Percentiles rank a stretch among this genome's conserved stretches.
These are phyloP conservation scores for Rhodotorula sphaerocarpa DNA, from an alignment of 768 basidiomycete species.

Conservation along the genomic window DNA sequence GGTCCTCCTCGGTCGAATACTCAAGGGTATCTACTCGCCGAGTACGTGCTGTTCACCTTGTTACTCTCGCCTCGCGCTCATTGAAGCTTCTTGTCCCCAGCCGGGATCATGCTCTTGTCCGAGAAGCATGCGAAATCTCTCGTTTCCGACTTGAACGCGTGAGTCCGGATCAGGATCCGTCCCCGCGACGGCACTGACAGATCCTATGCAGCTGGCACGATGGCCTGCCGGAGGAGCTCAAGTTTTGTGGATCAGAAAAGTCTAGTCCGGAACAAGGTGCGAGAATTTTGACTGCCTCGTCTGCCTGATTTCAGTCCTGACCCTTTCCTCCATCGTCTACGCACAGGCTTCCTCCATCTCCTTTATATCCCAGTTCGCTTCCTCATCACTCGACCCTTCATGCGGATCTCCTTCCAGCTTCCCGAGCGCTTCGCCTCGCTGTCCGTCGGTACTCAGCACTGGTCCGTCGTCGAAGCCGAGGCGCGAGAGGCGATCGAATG, in stretches of 20 bases:
- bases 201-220: constrained; percentile 63
- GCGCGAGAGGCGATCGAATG: constrained; percentile 39
- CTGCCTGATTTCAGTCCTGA: neutral
- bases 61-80: neutral
- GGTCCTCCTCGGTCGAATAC: constrained; percentile 78
- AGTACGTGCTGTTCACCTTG: too few species aligned
- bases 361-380: constrained; percentile 83
- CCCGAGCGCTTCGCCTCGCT: constrained; percentile 52
- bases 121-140: constrained; percentile 62
- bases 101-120: constrained; percentile 73
- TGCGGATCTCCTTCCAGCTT: constrained; percentile 89
- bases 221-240: constrained; percentile 66
- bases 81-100: constrained; percentile 44
- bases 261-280: constrained; percentile 58
- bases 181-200: too few species aligned
- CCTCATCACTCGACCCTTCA: constrained; percentile 97
- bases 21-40: constrained; percentile 76
- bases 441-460: constrained; percentile 36
- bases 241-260: constrained; percentile 64
- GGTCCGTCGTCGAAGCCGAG: constrained; percentile 30
- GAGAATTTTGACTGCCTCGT: constrained; percentile 1
- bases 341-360: constrained; percentile 71
- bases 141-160: constrained; percentile 43
- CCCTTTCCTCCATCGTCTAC: constrained; percentile 1
- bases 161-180: neutral